Percentiles rank a stretch among this genome's conserved stretches.
Conservation (phyloP, 495 filamentous ascomycete genomes). For the Penicillium arizonense region DNA sequence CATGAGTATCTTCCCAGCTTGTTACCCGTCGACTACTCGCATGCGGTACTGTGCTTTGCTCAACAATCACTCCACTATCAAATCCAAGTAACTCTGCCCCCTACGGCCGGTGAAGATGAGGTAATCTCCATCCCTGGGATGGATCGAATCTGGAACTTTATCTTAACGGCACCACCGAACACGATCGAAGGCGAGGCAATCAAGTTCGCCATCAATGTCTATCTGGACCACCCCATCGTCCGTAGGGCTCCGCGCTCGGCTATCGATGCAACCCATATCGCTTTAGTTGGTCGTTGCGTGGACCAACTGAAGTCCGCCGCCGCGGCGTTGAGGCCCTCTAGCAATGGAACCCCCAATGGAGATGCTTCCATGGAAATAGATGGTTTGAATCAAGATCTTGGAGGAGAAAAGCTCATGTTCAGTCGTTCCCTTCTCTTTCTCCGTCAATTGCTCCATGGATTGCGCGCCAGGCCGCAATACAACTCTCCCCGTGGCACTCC, state of each 20-base stretch:
- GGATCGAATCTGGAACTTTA: slow-evolving; percentile 81
- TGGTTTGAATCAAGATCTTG: slow-evolving; percentile 38
- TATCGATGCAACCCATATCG: slow-evolving; percentile 70
- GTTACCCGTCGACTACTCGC: slow-evolving; percentile 62
- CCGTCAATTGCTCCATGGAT: slow-evolving; percentile 53
- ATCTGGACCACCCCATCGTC: slow-evolving; percentile 56
- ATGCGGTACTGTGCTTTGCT: slow-evolving; percentile 66
- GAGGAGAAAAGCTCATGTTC: slow-evolving; percentile 59
- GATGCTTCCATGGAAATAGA: slow-evolving; percentile 52
- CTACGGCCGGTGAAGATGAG: slow-evolving; percentile 39
- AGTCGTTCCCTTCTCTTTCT: slow-evolving; percentile 62
- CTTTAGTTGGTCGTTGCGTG: slow-evolving; percentile 75
- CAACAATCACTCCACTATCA: slow-evolving; percentile 51
- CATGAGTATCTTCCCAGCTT: slow-evolving; percentile 63
- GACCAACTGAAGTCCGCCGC: slow-evolving; percentile 71
- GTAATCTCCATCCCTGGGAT: slow-evolving; percentile 58
- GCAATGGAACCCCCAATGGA: slow-evolving; percentile 34
- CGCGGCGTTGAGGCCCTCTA: slow-evolving; percentile 51
- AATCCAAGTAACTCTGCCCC: slow-evolving; percentile 39
- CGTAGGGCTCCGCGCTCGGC: slow-evolving; percentile 42
- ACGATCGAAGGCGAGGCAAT: slow-evolving; percentile 70
- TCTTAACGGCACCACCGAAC: slow-evolving; percentile 65
- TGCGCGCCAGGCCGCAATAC: slow-evolving; percentile 53
- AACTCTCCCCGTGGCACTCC: slow-evolving; percentile 43
- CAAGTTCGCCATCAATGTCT: slow-evolving; percentile 68